These are phyloP conservation scores for Ramaria rubella DNA, from an alignment of 768 basidiomycete species.

Conservation along the genomic window DNA sequence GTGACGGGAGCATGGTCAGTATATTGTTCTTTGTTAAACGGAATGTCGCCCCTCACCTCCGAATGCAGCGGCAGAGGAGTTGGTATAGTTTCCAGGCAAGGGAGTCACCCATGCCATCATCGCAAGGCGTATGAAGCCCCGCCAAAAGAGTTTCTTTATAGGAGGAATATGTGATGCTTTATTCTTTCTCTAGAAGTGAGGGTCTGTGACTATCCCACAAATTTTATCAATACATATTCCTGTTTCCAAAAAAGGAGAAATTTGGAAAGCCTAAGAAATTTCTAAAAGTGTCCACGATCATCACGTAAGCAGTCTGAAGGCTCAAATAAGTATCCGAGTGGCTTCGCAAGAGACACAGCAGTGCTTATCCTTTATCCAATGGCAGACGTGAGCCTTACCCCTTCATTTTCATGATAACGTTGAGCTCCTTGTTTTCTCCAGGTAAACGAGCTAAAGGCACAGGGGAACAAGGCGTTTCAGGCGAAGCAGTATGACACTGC, in stretches of 20 bases:
- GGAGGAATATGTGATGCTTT: no score
- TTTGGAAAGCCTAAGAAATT: slow-evolving; percentile 8
- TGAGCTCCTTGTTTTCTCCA: slow-evolving; percentile 15
- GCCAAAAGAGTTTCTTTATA: no score
- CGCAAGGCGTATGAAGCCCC: no score
- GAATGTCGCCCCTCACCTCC: background rate
- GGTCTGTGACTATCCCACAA: no score
- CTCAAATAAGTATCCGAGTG: background rate
- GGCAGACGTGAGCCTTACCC: background rate
- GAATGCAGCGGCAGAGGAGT: background rate
- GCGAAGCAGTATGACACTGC: slow-evolving; percentile 90
- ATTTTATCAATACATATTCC: background rate
- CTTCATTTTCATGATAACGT: background rate
- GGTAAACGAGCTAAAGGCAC: slow-evolving; percentile 72
- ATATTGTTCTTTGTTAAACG: background rate
- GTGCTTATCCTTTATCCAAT: background rate
- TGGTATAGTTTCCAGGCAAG: background rate
- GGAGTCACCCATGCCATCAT: no score
- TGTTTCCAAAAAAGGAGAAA: slow-evolving; percentile 7
- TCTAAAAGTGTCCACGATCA: background rate
- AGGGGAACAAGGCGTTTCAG: slow-evolving; percentile 92
- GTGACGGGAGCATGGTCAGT: slow-evolving; percentile 21
- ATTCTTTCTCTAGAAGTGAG: no score
- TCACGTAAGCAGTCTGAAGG: background rate
- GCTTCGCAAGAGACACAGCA: background rate